These are phyloP conservation scores for Microglena sp. DNA, from an alignment of 139 green algal genomes.

Conservation along the genomic window DNA sequence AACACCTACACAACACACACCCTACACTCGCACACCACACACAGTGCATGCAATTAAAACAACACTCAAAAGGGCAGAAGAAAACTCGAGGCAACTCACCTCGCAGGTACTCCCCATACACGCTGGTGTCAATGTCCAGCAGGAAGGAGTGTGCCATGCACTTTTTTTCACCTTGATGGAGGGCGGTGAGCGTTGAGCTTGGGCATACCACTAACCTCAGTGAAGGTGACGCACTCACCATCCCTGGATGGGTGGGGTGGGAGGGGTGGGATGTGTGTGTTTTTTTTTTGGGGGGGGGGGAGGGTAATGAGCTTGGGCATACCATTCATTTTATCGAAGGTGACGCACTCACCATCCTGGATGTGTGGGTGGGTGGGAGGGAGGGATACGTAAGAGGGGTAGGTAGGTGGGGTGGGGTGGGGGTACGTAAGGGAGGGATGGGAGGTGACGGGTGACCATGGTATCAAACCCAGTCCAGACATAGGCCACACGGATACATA, in stretches of 20 bases:
- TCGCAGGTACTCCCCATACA: slow-evolving; percentile 53
- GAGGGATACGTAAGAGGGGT: too few relatives aligned
- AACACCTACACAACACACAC: too few relatives aligned
- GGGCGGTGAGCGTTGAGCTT: slow-evolving; percentile 70
- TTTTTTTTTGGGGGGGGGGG: slow-evolving; percentile 51
- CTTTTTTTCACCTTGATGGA: slow-evolving; percentile 71
- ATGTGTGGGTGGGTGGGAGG: slow-evolving; percentile 72
- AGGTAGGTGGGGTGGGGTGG: too few relatives aligned
- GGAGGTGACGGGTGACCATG: too few relatives aligned
- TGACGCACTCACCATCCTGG: slow-evolving; percentile 69
- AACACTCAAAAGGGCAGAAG: too few relatives aligned
- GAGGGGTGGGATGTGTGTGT: slow-evolving; percentile 90
- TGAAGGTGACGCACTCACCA: slow-evolving; percentile 76
- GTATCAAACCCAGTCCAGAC: too few relatives aligned
- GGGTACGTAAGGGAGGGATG: too few relatives aligned
- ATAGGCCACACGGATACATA: too few relatives aligned
- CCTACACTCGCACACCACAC: too few relatives aligned
- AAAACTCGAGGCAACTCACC: too few relatives aligned
- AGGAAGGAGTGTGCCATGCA: slow-evolving; percentile 89
- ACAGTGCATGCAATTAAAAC: too few relatives aligned
- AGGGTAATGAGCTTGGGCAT: slow-evolving; percentile 78
- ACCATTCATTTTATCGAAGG: slow-evolving; percentile 83
- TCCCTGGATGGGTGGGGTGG: slow-evolving; percentile 48
- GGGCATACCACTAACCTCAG: slow-evolving; percentile 82
- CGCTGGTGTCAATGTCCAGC: slow-evolving; percentile 80